Evolutionary conservation across 179 eudicot species (phyloP), one percentile per base, ranked within the genome.

Genomic region (Pouteria campechiana): DNA sequence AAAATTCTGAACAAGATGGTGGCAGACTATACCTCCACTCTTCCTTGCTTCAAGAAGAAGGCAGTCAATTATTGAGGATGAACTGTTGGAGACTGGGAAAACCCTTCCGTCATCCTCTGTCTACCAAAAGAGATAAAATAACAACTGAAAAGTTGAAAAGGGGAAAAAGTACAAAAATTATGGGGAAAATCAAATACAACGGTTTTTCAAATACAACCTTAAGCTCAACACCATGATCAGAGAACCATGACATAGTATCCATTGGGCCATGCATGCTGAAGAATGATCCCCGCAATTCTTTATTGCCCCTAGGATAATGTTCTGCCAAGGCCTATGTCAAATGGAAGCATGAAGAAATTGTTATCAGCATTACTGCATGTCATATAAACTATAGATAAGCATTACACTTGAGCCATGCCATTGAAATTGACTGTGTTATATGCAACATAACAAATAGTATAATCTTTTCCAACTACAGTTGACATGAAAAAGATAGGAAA

Each of bases 161-260:
- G 15, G 5, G 29, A 32, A 4, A 11, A 10, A 18, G 13, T 2
- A 5, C 13, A 16, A 28, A 10, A 23, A 17, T 28, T 17, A 27
- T 37, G 29, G 25, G 14, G 28, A 15, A 3, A 3, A 16, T 1
- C 18, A 11, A 9, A 18, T 25, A 17, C 10, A 18, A 8, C 19
- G 27, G 8, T 52, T 29, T 5, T 36, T 17, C n/a, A 15, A 28
- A 32, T 7, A 56, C 32, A n/a, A 85, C 97, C 93, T 89, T 89
- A 40, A 89, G 68, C 54, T 78, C 65, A 42, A 89, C 93, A 31
- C 95, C 97, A 56, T 58, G 93, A 48, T 72, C 70, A 42, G 81
- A 76, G 68, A 89, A 89, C 97, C 97, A 84, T 38, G 92, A 60
- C 67, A 89, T 78, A 13, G 97, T 89, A 76, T 89, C 97, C 50